Conservation (phyloP, 495 filamentous ascomycete species). For the Aspergillus taichungensis region DNA sequence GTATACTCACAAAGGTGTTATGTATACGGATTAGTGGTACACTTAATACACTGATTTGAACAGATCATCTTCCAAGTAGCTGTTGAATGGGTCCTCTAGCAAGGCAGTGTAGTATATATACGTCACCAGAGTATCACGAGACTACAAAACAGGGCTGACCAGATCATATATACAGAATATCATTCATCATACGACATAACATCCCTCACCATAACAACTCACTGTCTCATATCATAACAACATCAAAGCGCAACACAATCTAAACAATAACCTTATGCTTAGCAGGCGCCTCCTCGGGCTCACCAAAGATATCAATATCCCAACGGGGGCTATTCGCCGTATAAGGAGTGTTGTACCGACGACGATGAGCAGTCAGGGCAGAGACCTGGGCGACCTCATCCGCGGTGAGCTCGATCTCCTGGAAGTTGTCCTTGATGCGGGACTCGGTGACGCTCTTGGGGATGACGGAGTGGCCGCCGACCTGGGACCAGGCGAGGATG, state of each 20-base stretch:
- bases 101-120: too few relatives aligned
- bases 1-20: too few relatives aligned
- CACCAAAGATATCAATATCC: conserved; percentile 39
- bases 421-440: conserved; percentile 41
- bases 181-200: not conserved
- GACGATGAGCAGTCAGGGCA: conserved; percentile 31
- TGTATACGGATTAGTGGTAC: too few relatives aligned
- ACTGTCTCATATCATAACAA: not conserved
- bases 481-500: conserved; percentile 41
- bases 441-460: conserved; percentile 42
- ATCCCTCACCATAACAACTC: not conserved
- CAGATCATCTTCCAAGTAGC: too few relatives aligned
- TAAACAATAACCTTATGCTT: conserved; percentile 35
- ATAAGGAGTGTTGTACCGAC: conserved; percentile 42
- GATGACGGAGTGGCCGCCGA: conserved; percentile 41
- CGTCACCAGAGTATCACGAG: too few relatives aligned
- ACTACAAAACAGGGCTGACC: too few relatives aligned
- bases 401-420: conserved; percentile 37
- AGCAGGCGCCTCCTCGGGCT: conserved; percentile 34
- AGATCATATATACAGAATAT: not conserved
- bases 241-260: not conserved
- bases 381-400: conserved; percentile 38
- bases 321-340: conserved; percentile 37
- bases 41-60: too few relatives aligned
- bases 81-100: too few relatives aligned